Conservation (phyloP, 139 green algal genomes). For the Zygnema circumcarinatum region DNA sequence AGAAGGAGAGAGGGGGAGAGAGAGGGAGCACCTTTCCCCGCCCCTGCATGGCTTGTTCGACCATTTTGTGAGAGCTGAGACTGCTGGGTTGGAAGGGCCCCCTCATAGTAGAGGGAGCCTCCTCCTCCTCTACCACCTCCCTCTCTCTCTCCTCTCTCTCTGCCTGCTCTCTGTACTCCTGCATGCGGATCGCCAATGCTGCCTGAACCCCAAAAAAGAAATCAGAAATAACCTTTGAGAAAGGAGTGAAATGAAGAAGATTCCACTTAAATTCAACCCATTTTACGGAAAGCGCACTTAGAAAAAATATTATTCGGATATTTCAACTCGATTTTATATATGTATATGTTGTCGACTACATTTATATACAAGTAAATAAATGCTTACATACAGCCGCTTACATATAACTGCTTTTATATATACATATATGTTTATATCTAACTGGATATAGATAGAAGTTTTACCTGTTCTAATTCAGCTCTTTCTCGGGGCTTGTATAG, state of each 20-base stretch:
- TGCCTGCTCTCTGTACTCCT: slow-evolving; percentile 38
- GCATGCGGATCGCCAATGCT: slow-evolving; percentile 51
- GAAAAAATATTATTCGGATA: too few relatives aligned
- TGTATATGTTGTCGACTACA: too few relatives aligned
- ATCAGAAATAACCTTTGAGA: slow-evolving; percentile 16
- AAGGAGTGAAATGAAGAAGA: too few relatives aligned
- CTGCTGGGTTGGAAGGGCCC: slow-evolving; percentile 29
- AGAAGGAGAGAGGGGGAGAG: too few relatives aligned
- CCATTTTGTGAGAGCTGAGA: slow-evolving; percentile 33
- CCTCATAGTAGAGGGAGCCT: background rate
- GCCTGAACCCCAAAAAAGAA: slow-evolving; percentile 39
- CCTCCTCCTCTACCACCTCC: background rate
- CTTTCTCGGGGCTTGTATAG: slow-evolving; percentile 54
- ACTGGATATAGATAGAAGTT: slow-evolving; percentile 30
- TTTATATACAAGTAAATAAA: too few relatives aligned
- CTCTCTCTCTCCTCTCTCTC: slow-evolving; percentile 34
- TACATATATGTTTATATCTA: too few relatives aligned
- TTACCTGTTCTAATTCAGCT: slow-evolving; percentile 49
- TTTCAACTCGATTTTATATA: too few relatives aligned
- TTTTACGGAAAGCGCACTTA: too few relatives aligned
- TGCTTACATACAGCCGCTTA: too few relatives aligned
- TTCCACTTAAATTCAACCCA: too few relatives aligned
- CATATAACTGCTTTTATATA: too few relatives aligned
- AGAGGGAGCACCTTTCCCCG: too few relatives aligned
- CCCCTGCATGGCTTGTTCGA: slow-evolving; percentile 49